Evolutionary conservation across 2,329 filamentous ascomycete species (phyloP).

Genomic region (Sclerotiophoma versabilis): DNA sequence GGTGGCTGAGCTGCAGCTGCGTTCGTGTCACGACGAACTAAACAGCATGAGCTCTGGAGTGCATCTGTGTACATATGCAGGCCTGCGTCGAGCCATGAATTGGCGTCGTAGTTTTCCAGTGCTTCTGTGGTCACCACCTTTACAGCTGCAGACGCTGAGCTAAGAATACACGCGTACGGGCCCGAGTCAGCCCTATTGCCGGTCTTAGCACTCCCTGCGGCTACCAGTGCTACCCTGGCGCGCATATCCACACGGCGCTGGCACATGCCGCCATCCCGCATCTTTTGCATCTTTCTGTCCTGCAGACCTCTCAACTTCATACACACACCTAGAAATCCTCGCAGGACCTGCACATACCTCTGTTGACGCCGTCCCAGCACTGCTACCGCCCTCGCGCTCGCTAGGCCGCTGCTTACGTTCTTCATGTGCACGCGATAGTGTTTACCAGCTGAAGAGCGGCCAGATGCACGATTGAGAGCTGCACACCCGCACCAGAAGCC

Average conservation of each 20-base stretch:
- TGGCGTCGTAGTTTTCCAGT: no score
- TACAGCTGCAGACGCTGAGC: slow-evolving; percentile 1
- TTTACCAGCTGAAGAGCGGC: slow-evolving; percentile 36
- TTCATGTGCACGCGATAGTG: slow-evolving; percentile 32
- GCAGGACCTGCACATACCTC: neutral
- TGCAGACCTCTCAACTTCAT: neutral
- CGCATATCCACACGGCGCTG: slow-evolving; percentile 13
- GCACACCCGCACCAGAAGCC: slow-evolving; percentile 37
- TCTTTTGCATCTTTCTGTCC: slow-evolving; percentile 3
- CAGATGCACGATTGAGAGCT: slow-evolving; percentile 40
- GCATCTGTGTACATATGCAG: neutral
- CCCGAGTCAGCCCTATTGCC: neutral
- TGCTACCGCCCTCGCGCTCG: slow-evolving; percentile 16
- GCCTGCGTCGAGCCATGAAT: no score
- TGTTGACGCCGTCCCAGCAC: neutral
- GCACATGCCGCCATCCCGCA: slow-evolving; percentile 10
- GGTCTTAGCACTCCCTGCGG: slow-evolving; percentile 7
- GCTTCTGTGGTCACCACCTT: no score
- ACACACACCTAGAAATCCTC: neutral
- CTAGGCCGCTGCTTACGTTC: slow-evolving; percentile 2
- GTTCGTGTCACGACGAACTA: slow-evolving; percentile 1
- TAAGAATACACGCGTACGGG: slow-evolving; percentile 6
- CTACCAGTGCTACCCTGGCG: neutral
- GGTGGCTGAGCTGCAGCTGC: slow-evolving; percentile 14
- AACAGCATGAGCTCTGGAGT: slow-evolving; percentile 1